Evolutionary conservation across 78 protist species (phyloP), one percentile per base, ranked within the genome.

Genomic region (Chrysochromulina tobinii): DNA sequence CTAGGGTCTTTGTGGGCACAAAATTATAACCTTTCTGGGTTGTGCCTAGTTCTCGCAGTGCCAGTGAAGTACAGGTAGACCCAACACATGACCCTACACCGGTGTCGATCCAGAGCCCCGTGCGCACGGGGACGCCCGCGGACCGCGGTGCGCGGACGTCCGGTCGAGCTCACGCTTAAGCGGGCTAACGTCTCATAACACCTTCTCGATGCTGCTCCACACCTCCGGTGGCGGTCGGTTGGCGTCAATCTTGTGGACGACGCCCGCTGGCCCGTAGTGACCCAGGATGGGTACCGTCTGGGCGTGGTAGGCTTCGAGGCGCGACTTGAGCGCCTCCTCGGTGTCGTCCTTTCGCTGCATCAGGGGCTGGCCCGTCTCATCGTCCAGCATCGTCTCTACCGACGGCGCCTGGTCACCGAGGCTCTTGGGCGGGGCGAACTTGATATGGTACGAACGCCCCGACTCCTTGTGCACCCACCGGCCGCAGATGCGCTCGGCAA

Each of bases 281-380:
- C 3, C 79, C 15, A 69, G 79, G 79, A 69, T 69, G 17, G 79
- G 79, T 1, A 69, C 79, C 12, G 96, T 92, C 69, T 84, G 87
- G 73, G 20, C 8, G 92, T 95, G 96, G 92, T 61, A 96, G 27
- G 79, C 87, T 8, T 5, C 93, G 55, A 96, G 92, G 38, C 98
- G 96, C 51, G 20, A 57, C 81, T 20, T 11, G 21, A 95, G 53
- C 27, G 87, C 69, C 83, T 91, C 96, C 48, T 73, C 97, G 8
- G 92, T 97, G 95, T 98, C 99, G 81, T 98, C 99, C 14, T 93
- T 20, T 55, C 99, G 95, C 59, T 94, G 96, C 20, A 94, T 55
- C 23, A 98, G 96, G n/a, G 98, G 98, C 84, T 98, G 99, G 12
- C 99, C 98, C 1, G 99, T 97, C 55, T 94, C 94, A 51, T 98